Percentiles rank a stretch among this genome's conserved stretches.
Conservation (phyloP, 495 filamentous ascomycete genomes). For the Trichocladium uniseriatum region DNA sequence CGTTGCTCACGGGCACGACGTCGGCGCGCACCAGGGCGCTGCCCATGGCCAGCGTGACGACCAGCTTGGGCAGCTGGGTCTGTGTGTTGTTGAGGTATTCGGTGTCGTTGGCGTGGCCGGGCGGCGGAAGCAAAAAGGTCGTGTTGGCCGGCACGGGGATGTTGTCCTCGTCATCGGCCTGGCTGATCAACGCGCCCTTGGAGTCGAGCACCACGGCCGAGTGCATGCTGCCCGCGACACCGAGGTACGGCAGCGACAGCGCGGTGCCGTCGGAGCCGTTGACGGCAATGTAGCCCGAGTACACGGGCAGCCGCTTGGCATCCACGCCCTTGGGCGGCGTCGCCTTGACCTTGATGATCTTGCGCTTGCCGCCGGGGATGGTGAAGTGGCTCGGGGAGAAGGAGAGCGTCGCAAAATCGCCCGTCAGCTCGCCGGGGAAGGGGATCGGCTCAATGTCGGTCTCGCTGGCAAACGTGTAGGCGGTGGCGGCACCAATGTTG, state of each 20-base stretch:
- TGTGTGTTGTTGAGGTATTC: conserved; percentile 21
- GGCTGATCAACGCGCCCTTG: conserved; percentile 24
- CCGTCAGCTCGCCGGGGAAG: conserved; percentile 34
- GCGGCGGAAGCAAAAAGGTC: conserved; percentile 35
- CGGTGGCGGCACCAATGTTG: conserved; percentile 35
- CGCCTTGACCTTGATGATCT: conserved; percentile 33
- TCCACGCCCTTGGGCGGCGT: conserved; percentile 33
- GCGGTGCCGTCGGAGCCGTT: conserved; percentile 40
- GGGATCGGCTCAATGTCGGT: conserved; percentile 22
- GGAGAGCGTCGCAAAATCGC: conserved; percentile 28
- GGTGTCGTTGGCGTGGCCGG: conserved; percentile 27
- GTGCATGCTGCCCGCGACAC: conserved; percentile 39
- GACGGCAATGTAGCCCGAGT: conserved; percentile 44
- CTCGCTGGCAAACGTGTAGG: conserved; percentile 32
- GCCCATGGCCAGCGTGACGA: conserved; percentile 34
- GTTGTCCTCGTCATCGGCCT: conserved; percentile 25
- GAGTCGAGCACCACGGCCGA: conserved; percentile 30
- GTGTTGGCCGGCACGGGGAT: conserved; percentile 25
- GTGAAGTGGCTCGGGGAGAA: conserved; percentile 26
- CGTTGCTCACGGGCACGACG: conserved; percentile 29
- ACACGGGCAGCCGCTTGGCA: conserved; percentile 38
- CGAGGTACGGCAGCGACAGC: conserved; percentile 43
- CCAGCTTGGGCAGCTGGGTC: conserved; percentile 21
- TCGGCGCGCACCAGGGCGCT: conserved; percentile 36
- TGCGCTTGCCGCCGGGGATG: conserved; percentile 29